phyloP scores from a whole-genome alignment of 768 basidiomycete genomes.

The Artomyces pyxidatus region DNA sequence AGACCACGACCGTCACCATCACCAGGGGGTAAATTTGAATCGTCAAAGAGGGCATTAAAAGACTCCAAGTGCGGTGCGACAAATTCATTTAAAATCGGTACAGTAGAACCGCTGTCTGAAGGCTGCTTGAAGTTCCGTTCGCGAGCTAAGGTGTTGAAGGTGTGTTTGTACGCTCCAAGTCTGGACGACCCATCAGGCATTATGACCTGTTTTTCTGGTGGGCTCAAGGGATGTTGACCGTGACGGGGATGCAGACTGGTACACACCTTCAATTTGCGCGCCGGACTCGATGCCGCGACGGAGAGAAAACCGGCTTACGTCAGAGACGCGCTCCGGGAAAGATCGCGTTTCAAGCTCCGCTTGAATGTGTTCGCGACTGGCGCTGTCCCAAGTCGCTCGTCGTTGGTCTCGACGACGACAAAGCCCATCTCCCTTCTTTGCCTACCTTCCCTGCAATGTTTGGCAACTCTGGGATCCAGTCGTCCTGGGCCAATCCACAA shows the following conservation, averaged over 20 bases:
- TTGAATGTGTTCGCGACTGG: not conserved
- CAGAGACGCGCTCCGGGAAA: not conserved
- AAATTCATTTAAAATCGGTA: slow-evolving; percentile 84
- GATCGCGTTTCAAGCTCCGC: slow-evolving; percentile 1
- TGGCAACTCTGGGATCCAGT: slow-evolving; percentile 38
- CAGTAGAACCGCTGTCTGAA: slow-evolving; percentile 53
- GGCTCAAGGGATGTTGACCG: not conserved
- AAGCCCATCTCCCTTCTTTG: slow-evolving; percentile 11
- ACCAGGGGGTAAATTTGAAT: slow-evolving; percentile 68
- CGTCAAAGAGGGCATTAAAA: slow-evolving; percentile 95
- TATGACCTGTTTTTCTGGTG: not conserved
- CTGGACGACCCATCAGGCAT: slow-evolving; percentile 47
- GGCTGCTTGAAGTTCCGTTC: slow-evolving; percentile 77
- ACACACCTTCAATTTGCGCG: not conserved
- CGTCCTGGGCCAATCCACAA: slow-evolving; percentile 62
- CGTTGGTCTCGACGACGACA: not conserved
- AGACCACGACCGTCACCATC: slow-evolving; percentile 77
- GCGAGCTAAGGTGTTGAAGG: slow-evolving; percentile 76
- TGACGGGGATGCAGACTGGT: not conserved
- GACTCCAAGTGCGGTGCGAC: slow-evolving; percentile 91
- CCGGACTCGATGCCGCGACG: not conserved
- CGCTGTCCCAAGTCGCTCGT: not conserved
- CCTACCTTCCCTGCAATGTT: slow-evolving; percentile 41
- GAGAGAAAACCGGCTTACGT: slow-evolving; percentile 1
- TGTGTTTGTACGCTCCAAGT: slow-evolving; percentile 33